A percentile compares a stretch with the other conserved stretches of the same genome.
Evolutionary conservation across 371 early-diverging fungal genomes (phyloP).

Genomic region (Mortierella sp.): DNA sequence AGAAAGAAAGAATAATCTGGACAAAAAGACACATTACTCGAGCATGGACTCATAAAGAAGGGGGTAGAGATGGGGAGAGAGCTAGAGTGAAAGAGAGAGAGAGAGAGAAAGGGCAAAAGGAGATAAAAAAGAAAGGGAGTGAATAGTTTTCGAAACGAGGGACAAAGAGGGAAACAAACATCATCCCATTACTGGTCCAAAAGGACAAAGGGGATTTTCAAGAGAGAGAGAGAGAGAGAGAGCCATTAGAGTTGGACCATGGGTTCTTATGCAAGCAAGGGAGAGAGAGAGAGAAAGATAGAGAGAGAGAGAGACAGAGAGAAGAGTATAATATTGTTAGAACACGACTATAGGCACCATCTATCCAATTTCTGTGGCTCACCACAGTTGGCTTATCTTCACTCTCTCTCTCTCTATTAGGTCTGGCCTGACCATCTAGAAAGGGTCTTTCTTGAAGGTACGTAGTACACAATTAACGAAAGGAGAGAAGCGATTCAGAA

Average conservation of each 20-base stretch:
- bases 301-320: too few species aligned
- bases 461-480: neutral
- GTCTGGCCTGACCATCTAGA: slow-evolving; percentile 76
- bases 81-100: neutral
- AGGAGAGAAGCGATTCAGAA: neutral
- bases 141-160: neutral
- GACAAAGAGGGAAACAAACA: neutral
- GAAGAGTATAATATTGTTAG: too few species aligned
- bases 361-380: too few species aligned
- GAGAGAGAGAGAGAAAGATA: neutral
- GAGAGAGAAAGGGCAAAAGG: neutral
- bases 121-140: neutral
- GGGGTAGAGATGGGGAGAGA: neutral
- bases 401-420: slow-evolving; percentile 51
- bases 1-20: too few species aligned
- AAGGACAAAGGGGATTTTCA: neutral
- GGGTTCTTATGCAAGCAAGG: slow-evolving; percentile 14
- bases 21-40: too few species aligned
- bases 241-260: neutral
- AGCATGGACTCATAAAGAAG: neutral
- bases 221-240: too few species aligned
- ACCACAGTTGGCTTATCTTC: neutral
- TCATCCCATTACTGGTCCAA: neutral
- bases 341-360: too few species aligned
- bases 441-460: slow-evolving; percentile 68